Percentiles rank a stretch among this genome's conserved stretches.
These are phyloP conservation scores for Fusarium sp. DNA, from an alignment of 2,329 filamentous ascomycete species.

Conservation along the genomic window DNA sequence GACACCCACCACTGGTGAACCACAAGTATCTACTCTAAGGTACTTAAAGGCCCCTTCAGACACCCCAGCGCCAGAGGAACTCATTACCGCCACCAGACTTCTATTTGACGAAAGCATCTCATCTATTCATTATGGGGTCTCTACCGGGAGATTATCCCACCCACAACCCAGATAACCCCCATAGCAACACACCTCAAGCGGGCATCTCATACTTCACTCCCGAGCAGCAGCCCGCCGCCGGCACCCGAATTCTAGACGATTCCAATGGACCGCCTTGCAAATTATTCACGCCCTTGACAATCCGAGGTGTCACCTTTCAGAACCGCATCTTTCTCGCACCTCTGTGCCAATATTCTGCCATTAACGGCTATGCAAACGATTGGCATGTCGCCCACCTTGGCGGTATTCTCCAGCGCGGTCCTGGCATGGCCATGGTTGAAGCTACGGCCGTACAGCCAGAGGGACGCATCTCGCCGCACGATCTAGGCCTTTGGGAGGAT, in stretches of 20 bases:
- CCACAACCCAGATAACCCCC: neutral
- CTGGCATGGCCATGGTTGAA: neutral
- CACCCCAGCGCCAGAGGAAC: too few relatives aligned
- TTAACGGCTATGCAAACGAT: neutral
- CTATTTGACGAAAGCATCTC: neutral
- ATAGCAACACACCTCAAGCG: neutral
- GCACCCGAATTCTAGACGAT: slow-evolving; percentile 44
- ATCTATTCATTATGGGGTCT: neutral
- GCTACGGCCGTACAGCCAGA: neutral
- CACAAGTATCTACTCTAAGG: too few relatives aligned
- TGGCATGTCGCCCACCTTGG: neutral
- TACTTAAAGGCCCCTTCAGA: neutral
- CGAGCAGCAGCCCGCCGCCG: slow-evolving; percentile 55
- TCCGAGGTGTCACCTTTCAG: neutral
- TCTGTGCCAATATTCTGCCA: neutral
- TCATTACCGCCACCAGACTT: neutral
- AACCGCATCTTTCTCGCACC: neutral
- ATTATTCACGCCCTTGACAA: neutral
- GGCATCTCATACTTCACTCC: slow-evolving; percentile 59
- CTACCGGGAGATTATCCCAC: neutral
- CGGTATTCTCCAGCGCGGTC: neutral
- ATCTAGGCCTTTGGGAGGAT: neutral
- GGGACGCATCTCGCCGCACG: neutral
- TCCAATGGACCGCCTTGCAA: neutral
- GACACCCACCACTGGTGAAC: too few relatives aligned